These are phyloP conservation scores for Chalaropsis thielavioides DNA, from an alignment of 2,329 filamentous ascomycete species.

Conservation along the genomic window DNA sequence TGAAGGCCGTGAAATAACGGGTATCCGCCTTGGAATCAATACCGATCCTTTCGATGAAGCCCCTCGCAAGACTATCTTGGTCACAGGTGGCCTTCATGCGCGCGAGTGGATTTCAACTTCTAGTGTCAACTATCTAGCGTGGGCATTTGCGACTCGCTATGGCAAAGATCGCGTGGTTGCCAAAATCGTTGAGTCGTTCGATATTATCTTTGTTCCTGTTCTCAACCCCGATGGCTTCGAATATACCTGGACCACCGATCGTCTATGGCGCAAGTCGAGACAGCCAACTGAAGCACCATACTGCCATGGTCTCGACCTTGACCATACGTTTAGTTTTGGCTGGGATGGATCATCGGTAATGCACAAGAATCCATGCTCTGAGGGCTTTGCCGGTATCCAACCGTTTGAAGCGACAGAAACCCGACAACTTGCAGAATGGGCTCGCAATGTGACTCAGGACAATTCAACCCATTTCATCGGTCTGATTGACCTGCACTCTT, in stretches of 20 bases:
- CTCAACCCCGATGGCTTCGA: conserved; percentile 89
- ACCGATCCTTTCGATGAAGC: conserved; percentile 31
- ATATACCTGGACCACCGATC: conserved; percentile 83
- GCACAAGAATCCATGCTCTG: conserved; percentile 70
- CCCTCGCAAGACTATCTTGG: conserved; percentile 59
- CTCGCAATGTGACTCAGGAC: conserved; percentile 56
- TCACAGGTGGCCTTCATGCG: conserved; percentile 80
- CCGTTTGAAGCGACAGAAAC: conserved; percentile 79
- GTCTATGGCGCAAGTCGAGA: conserved; percentile 88
- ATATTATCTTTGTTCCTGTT: conserved; percentile 77
- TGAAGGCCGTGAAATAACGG: conserved; percentile 75
- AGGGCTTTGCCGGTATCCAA: conserved; percentile 70
- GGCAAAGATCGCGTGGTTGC: conserved; percentile 58
- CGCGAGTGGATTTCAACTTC: conserved; percentile 93
- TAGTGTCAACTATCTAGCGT: conserved; percentile 81
- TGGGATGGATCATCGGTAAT: conserved; percentile 55
- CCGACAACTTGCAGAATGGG: conserved; percentile 63
- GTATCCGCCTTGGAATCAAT: conserved; percentile 52
- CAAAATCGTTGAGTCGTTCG: conserved; percentile 66
- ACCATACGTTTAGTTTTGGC: conserved; percentile 70
- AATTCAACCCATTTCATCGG: conserved; percentile 66
- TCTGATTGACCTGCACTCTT: conserved; percentile 82
- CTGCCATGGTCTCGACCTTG: conserved; percentile 78
- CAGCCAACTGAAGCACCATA: conserved; percentile 70
- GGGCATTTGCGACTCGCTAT: conserved; percentile 72